Conservation (phyloP, 805 yeast species). For the Candida orba region DNA sequence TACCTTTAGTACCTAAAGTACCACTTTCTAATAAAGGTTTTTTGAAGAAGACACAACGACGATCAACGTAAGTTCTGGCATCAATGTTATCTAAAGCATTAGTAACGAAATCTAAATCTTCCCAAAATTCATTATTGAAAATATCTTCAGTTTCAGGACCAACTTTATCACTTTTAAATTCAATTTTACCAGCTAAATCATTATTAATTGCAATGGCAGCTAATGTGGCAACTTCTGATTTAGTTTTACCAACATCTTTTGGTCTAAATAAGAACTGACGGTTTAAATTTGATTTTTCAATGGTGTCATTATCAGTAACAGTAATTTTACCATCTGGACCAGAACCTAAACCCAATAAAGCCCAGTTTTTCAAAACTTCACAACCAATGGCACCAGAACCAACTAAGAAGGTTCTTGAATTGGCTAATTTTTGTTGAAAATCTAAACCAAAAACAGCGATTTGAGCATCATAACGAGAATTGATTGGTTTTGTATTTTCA, state of each 20-base stretch:
- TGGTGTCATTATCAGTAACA: conserved; percentile 90
- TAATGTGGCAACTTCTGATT: conserved; percentile 82
- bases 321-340: conserved; percentile 81
- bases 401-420: conserved; percentile 80
- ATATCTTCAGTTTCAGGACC: conserved; percentile 88
- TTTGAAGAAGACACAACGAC: conserved; percentile 88
- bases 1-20: conserved; percentile 96
- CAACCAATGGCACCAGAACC: conserved; percentile 99
- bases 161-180: conserved; percentile 75
- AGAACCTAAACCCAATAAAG: conserved; percentile 89
- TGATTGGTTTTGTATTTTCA: conserved; percentile 66
- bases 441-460: conserved; percentile 87
- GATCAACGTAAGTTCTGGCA: conserved; percentile 95
- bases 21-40: conserved; percentile 94
- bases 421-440: conserved; percentile 66
- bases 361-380: conserved; percentile 98
- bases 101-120: conserved; percentile 75
- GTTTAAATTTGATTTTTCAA: conserved; percentile 92
- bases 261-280: conserved; percentile 95
- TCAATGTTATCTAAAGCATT: conserved; percentile 97
- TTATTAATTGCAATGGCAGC: conserved; percentile 88
- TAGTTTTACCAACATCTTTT: conserved; percentile 85
- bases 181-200: conserved; percentile 69
- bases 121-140: conserved; percentile 85
- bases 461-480: conserved; percentile 88